phyloP scores from a whole-genome alignment of 2,329 filamentous ascomycete species.

The Lecanosticta acicola region DNA sequence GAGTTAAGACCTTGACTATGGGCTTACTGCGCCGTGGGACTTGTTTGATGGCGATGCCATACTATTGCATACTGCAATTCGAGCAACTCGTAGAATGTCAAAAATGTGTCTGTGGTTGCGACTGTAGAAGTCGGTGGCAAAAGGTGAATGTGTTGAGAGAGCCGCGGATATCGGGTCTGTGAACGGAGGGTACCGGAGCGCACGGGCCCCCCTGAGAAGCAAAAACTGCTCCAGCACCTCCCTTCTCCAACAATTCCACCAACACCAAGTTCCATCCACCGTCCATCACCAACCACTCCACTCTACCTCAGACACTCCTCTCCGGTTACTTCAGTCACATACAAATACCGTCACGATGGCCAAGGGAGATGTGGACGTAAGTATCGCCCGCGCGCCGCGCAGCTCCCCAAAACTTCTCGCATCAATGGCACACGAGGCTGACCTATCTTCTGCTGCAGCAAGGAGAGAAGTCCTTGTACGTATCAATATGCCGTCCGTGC shows the following conservation, averaged over 20 bases:
- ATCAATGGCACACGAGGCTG: slow-evolving; percentile 8
- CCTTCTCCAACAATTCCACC: not conserved
- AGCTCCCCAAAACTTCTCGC: slow-evolving; percentile 8
- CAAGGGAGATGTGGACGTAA: slow-evolving; percentile 20
- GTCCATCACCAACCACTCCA: slow-evolving; percentile 7
- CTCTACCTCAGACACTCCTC: slow-evolving; percentile 4
- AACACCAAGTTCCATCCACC: slow-evolving; percentile 1
- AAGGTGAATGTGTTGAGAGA: no score
- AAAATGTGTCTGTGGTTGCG: no score
- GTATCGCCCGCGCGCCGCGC: slow-evolving; percentile 8
- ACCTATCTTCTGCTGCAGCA: slow-evolving; percentile 9
- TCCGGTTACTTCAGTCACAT: slow-evolving; percentile 8
- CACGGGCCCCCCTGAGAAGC: no score
- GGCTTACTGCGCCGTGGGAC: no score
- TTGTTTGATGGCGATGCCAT: no score
- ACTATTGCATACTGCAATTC: no score
- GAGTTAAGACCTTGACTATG: no score
- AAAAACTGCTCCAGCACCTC: no score
- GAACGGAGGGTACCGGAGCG: no score
- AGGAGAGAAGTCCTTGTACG: slow-evolving; percentile 12
- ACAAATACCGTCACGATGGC: slow-evolving; percentile 24
- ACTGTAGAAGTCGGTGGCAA: no score
- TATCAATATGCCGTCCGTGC: not conserved
- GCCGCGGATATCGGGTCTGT: no score
- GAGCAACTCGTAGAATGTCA: no score